Evolutionary conservation across 2,329 filamentous ascomycete genomes (phyloP).

Genomic region (Aspergillus transmontanensis): DNA sequence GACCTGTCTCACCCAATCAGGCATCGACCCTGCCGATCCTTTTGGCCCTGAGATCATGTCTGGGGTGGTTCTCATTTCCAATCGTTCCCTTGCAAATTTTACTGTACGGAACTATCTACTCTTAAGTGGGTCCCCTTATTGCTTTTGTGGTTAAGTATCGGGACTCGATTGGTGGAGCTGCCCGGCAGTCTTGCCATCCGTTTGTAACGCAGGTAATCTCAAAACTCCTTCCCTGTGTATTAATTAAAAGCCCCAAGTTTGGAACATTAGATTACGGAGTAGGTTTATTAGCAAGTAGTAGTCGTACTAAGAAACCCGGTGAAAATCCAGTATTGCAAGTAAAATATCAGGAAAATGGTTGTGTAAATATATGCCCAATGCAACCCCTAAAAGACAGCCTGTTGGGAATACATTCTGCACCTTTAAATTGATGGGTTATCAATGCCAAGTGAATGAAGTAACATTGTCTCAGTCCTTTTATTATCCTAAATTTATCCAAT

Average conservation of each 20-base stretch:
- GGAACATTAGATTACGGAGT: not conserved
- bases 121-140: not conserved
- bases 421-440: not conserved
- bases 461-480: slow-evolving; percentile 1
- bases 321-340: not conserved
- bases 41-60: not conserved
- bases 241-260: not conserved
- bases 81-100: not conserved
- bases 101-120: slow-evolving; percentile 1
- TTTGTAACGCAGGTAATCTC: not conserved
- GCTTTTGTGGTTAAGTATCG: not conserved
- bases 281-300: not conserved
- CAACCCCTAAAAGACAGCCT: not conserved
- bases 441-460: not conserved
- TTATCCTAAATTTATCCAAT: not conserved
- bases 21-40: slow-evolving; percentile 11
- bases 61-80: slow-evolving; percentile 3
- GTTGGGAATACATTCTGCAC: not conserved
- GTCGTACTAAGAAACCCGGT: not conserved
- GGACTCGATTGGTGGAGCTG: not conserved
- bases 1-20: slow-evolving; percentile 9
- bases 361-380: not conserved
- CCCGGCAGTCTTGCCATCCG: not conserved
- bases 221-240: not conserved
- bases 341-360: not conserved